Evolutionary conservation across 805 yeast species (phyloP), one percentile per base, ranked within the genome.

Genomic region (Pichia scutulata): DNA sequence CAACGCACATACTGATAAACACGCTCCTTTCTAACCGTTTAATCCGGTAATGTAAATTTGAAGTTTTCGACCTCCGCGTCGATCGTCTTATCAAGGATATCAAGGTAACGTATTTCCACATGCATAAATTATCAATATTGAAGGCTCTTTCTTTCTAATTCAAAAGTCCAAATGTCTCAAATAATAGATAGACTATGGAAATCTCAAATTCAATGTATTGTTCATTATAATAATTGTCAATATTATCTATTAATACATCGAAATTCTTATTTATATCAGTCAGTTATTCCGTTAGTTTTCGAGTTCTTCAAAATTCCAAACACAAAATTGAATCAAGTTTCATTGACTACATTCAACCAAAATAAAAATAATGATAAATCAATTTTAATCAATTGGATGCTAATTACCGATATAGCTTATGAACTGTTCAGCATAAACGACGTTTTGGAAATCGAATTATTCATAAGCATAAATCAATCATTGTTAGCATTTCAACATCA

Each of bases 241-340:
- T 51, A 19, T 43, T 51, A 54, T 43, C 25, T 52, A 41, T 33
- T 58, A 39, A 49, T 59, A 48, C 61, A 66, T 48, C 70, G 89
- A 53, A 76, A 79, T 56, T 64, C 77, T 19, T 85, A 82, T 57
- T 63, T 83, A 26, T 79, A 82, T 3, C 46, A 72, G 2, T 66
- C 70, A 46, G 67, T 73, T 46, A 67, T 73, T 46, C 63, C 67
- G 0, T 54, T 55, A 9, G 63, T 82, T 0, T 57, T 72, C 4
- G 51, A 52, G 0, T 76, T 66, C 58, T 75, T 80, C 50, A 57
- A 63, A 33, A 50, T 50, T 37, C 46, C 69, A 10, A 7, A 16
- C 12, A 14, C 43, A 1, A 80, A 54, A 76, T 71, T 60, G 6
- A 33, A 33, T 7, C 37, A 16, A n/a, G 18, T n/a, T 16, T 33